Evolutionary conservation across 805 yeast genomes (phyloP), one percentile per base, ranked within the genome.

Genomic region (Saccharomycopsis oosterbeekiorum): DNA sequence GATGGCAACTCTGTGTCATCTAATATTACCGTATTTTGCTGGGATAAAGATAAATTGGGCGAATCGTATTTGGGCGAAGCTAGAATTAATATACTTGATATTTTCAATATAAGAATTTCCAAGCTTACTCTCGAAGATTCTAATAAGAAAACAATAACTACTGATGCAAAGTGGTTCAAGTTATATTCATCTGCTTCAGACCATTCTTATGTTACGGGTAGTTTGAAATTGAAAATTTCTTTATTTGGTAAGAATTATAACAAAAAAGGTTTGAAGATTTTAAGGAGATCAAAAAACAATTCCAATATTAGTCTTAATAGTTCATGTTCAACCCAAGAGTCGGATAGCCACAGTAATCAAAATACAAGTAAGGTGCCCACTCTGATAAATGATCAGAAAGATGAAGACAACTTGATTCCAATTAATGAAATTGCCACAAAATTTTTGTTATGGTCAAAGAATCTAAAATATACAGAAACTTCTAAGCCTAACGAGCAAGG

Each of bases 141-240:
- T 12, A 51, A 41, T 6, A 55, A 29, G 10, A 51, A 42, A 11
- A 50, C 17, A n/a, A 24, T 64, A 4, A 65, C 60, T 41, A 50
- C 66, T 10, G 64, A 60, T 0, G 70, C 79, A 10, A 72, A 75
- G 57, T 81, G 83, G 83, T 77, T 75, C 65, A 73, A 74, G 62
- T 68, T 81, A 6, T 73, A 74, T 57, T 77, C 82, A 8, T 75
- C 75, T 24, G 70, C 68, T 53, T 67, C 71, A 0, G 69, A 76
- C 59, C 74, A 75, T 43, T 69, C 76, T 14, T 81, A 73, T 66
- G 79, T 80, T 12, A 78, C 83, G 0, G 84, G 84, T 0, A 77
- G 82, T 0, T 60, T 81, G 14, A 69, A 78, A 24, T 58, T 78
- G 6, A 59, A 55, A 11, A 60, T 62, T 36, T 51, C 55, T n/a